Percentiles rank a stretch among this genome's conserved stretches.
phyloP scores from a whole-genome alignment of 306 rosid genomes.

The Crotalaria pallida region DNA sequence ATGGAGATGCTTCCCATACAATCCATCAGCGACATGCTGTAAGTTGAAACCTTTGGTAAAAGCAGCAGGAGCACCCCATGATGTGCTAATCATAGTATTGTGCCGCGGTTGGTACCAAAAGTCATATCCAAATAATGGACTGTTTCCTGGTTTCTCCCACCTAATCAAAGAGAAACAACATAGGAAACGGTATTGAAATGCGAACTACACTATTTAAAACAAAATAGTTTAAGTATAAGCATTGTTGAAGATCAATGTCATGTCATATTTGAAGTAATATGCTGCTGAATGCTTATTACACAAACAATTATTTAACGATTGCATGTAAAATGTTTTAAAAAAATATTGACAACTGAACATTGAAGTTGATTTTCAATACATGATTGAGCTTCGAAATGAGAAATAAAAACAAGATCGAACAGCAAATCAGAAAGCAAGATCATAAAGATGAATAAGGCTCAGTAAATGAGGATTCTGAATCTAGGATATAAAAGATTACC shows the following conservation, averaged over 20 bases:
- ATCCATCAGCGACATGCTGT: constrained; percentile 73
- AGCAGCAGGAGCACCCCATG: constrained; percentile 97
- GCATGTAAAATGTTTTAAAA: not conserved
- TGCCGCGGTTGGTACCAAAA: constrained; percentile 96
- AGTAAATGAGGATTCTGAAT: not conserved
- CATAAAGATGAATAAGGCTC: not conserved
- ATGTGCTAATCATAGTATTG: constrained; percentile 87
- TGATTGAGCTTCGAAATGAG: not conserved
- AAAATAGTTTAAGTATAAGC: not conserved
- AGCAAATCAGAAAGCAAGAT: not conserved
- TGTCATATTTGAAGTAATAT: not conserved
- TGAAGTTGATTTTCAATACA: not conserved
- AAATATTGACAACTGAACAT: not conserved
- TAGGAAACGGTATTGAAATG: constrained; percentile 9
- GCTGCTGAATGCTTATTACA: not conserved
- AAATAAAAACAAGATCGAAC: not conserved
- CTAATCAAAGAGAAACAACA: constrained; percentile 29
- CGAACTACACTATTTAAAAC: not conserved
- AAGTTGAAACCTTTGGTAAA: constrained; percentile 76
- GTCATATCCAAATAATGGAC: constrained; percentile 91
- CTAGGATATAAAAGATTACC: constrained; percentile 35
- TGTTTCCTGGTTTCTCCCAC: constrained; percentile 96
- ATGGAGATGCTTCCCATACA: constrained; percentile 82
- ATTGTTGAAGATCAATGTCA: not conserved
- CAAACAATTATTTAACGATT: not conserved